Evolutionary conservation across 1,284 basidiomycete genomes (phyloP).

Genomic region (Hypsizygus ulmarius): DNA sequence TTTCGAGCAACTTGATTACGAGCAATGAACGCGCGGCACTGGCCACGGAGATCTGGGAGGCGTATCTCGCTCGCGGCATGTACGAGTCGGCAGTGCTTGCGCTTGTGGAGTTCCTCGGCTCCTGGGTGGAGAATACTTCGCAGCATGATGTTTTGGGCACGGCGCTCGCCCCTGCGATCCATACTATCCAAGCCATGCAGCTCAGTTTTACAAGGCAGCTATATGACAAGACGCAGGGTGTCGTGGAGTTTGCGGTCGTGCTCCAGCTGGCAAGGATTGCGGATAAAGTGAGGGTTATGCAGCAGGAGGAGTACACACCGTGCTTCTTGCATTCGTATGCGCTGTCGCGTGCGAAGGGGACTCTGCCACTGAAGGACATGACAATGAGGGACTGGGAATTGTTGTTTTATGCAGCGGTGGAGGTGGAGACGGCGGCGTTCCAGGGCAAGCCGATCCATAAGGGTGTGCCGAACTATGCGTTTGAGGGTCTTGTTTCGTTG

Average conservation of each 20-base stretch:
- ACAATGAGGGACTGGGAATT: constrained; percentile 32
- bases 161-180: neutral
- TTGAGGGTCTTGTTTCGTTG: constrained; percentile 30
- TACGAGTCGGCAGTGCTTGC: constrained; percentile 14
- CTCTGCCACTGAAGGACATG: constrained; percentile 23
- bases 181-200: constrained; percentile 10
- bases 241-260: constrained; percentile 13
- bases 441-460: constrained; percentile 18
- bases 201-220: constrained; percentile 17
- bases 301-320: constrained; percentile 19
- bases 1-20: neutral
- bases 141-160: neutral
- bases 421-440: constrained; percentile 25
- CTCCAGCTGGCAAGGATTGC: constrained; percentile 17
- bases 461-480: constrained; percentile 27
- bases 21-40: constrained; percentile 5
- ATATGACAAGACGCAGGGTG: constrained; percentile 16
- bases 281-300: constrained; percentile 9
- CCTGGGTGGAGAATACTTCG: neutral
- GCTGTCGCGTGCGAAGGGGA: constrained; percentile 19
- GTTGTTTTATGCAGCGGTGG: constrained; percentile 30
- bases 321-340: constrained; percentile 35
- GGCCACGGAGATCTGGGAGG: constrained; percentile 19
- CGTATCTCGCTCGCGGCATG: constrained; percentile 24
- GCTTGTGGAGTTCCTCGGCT: constrained; percentile 4